These are phyloP conservation scores for Cladochytrium tenue DNA, from an alignment of 371 early-diverging fungal genomes.

Conservation along the genomic window DNA sequence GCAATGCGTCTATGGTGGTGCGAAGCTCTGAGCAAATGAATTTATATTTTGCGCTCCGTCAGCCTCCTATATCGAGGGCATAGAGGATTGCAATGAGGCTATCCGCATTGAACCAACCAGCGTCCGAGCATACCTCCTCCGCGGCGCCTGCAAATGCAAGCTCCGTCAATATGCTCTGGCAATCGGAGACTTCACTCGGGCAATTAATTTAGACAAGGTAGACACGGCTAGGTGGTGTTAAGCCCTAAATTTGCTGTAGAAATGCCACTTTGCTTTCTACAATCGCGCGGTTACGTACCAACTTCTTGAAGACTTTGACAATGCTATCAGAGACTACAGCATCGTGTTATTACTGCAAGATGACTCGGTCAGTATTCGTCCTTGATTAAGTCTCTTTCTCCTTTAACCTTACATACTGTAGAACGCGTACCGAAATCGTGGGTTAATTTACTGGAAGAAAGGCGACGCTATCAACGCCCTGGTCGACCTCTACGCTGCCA, in stretches of 20 bases:
- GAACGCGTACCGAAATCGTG: constrained; percentile 56
- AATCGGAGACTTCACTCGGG: constrained; percentile 47
- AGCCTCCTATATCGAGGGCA: constrained; percentile 37
- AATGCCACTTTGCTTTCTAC: constrained; percentile 48
- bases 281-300: constrained; percentile 55
- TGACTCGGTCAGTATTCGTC: constrained; percentile 34
- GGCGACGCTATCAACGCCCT: constrained; percentile 52
- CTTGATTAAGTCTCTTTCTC: not conserved
- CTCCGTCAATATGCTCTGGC: constrained; percentile 41
- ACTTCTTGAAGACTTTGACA: constrained; percentile 35
- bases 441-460: constrained; percentile 53
- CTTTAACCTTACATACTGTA: constrained; percentile 14
- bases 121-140: constrained; percentile 44
- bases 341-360: constrained; percentile 45
- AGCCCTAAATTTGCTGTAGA: constrained; percentile 9
- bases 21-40: not conserved
- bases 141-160: constrained; percentile 49
- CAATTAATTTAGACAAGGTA: constrained; percentile 44
- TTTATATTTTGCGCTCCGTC: not conserved
- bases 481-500: constrained; percentile 45
- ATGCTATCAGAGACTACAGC: constrained; percentile 54
- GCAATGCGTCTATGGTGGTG: no score
- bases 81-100: constrained; percentile 56
- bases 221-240: not conserved
- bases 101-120: constrained; percentile 50